Evolutionary conservation across 805 yeast species (phyloP).

Genomic region (Lachancea cidri): DNA sequence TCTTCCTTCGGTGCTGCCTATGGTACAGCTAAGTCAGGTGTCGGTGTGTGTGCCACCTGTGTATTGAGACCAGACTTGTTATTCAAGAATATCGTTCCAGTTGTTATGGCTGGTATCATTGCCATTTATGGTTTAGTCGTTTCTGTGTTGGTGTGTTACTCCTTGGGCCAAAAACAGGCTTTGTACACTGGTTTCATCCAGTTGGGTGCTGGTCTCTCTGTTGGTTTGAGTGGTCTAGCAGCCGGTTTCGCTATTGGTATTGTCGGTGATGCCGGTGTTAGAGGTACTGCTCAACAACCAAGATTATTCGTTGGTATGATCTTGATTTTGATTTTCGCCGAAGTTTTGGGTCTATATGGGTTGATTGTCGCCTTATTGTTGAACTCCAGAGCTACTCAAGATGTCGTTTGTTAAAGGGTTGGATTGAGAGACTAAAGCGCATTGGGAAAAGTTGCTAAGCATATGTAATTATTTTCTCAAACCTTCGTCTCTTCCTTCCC

Average conservation of each 20-base stretch:
- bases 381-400: constrained; percentile 96
- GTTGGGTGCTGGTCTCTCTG: constrained; percentile 96
- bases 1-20: constrained; percentile 98
- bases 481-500: background rate
- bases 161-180: constrained; percentile 85
- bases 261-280: constrained; percentile 99
- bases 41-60: constrained; percentile 98
- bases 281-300: constrained; percentile 98
- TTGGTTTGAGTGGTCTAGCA: constrained; percentile 94
- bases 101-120: constrained; percentile 99
- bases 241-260: constrained; percentile 99
- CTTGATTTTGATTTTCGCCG: constrained; percentile 96
- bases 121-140: constrained; percentile 98
- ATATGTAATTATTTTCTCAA: too few relatives aligned
- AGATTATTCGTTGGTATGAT: constrained; percentile 98
- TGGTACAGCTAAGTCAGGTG: constrained; percentile 99
- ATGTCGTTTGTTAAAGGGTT: constrained; percentile 62
- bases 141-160: constrained; percentile 87
- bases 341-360: constrained; percentile 97
- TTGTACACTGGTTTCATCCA: constrained; percentile 96
- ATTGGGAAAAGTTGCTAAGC: too few relatives aligned
- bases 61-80: constrained; percentile 95
- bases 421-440: background rate
- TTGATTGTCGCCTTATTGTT: constrained; percentile 95
- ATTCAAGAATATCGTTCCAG: constrained; percentile 92